Evolutionary conservation across 2,329 filamentous ascomycete species (phyloP), one percentile per base, ranked within the genome.

Genomic region (Cyphellophora attinorum): DNA sequence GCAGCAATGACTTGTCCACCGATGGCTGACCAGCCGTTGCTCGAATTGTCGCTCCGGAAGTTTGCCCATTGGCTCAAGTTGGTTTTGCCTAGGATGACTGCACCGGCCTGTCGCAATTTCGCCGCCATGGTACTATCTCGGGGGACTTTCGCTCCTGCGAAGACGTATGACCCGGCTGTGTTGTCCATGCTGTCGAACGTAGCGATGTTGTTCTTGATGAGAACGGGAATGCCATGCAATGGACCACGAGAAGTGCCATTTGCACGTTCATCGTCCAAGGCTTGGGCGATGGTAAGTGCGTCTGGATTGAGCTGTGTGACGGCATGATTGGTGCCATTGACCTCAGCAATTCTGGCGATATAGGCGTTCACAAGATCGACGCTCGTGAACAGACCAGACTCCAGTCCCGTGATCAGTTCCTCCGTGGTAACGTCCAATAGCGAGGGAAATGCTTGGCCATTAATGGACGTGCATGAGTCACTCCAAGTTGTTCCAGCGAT

Each of bases 141-240:
- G 6, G 67, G 62, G 0, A 74, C 64, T 42, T 65, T 70, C 6
- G 76, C 68, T 0, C 76, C 75, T 0, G 76, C 48, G 0, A 84
- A 61, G 2, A 75, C 69, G 41, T 68, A 79, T 0, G 78, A 83
- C 3, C 79, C 79, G 3, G 76, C 68, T 52, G 72, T 76, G 42
- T 73, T 80, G 48, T 75, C 68, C 73, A 80, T 76, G 39, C 62
- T 52, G 49, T 81, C 76, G 2, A 57, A 51, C 0, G 76, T 81
- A 11, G 70, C 76, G 31, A 82, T 79, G 49, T 77, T 79, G 55
- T 79, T 72, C 53, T 82, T 82, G 56, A 81, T 62, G 4, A 81
- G 55, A 15, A 81, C 69, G 0, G 77, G 78, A 3, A 81, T 65
- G 5, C 78, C 77, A 49, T 81, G 75, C 0, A 80, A 59, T 2